These are phyloP conservation scores for Ustilago trichophora DNA, from an alignment of 1,284 basidiomycete genomes.

Conservation along the genomic window DNA sequence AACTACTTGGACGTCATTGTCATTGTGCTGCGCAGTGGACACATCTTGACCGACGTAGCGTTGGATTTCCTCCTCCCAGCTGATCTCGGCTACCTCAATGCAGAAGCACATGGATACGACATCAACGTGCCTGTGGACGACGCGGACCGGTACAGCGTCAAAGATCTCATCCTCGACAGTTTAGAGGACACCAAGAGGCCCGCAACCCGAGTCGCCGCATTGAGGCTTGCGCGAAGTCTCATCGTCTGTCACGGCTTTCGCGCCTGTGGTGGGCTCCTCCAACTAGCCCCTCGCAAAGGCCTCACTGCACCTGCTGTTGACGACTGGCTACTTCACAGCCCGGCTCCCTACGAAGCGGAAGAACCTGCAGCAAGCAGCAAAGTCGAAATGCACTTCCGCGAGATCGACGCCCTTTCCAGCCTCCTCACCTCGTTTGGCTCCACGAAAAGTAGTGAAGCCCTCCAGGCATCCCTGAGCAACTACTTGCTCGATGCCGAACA, in stretches of 20 bases:
- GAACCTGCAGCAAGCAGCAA: neutral
- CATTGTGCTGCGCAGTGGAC: constrained; percentile 48
- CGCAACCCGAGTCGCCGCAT: constrained; percentile 38
- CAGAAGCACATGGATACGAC: constrained; percentile 2
- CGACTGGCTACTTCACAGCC: constrained; percentile 11
- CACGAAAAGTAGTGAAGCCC: constrained; percentile 3
- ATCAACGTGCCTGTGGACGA: constrained; percentile 25
- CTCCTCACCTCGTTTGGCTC: constrained; percentile 26
- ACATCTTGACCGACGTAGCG: constrained; percentile 51
- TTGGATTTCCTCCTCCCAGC: constrained; percentile 44
- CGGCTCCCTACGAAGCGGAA: neutral
- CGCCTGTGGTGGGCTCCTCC: constrained; percentile 24
- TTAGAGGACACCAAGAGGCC: constrained; percentile 21
- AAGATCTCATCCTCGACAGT: constrained; percentile 54
- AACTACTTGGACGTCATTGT: constrained; percentile 80
- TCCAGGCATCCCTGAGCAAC: constrained; percentile 38
- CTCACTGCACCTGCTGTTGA: neutral
- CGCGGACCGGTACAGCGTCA: constrained; percentile 45
- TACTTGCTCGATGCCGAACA: constrained; percentile 82
- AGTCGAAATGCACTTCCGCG: constrained; percentile 28
- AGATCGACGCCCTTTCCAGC: constrained; percentile 36
- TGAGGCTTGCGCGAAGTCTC: constrained; percentile 49
- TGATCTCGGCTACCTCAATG: neutral
- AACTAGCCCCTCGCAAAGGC: constrained; percentile 17
- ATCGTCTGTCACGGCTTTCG: constrained; percentile 50